A percentile compares a stretch with the other conserved stretches of the same genome.
Evolutionary conservation across 2,329 filamentous ascomycete genomes (phyloP).

Genomic region (Podosphaera xanthii): DNA sequence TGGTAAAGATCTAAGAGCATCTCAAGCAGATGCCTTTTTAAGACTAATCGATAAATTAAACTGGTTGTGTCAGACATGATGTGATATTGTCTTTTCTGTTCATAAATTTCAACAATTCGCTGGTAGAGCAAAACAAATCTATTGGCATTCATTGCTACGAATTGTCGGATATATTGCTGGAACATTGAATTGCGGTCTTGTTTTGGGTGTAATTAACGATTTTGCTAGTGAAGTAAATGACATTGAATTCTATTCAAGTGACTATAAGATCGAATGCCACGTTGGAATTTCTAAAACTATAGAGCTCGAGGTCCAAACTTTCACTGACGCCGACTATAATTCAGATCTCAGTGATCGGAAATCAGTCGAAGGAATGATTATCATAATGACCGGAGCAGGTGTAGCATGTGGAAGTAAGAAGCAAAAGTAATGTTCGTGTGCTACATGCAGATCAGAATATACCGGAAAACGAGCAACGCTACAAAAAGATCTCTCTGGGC

Average conservation of each 20-base stretch:
- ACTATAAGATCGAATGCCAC: too few relatives aligned
- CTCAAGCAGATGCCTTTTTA: neutral
- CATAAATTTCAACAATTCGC: neutral
- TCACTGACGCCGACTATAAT: neutral
- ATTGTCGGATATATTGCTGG: neutral
- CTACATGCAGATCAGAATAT: neutral
- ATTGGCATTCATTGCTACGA: neutral
- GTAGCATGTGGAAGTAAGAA: neutral
- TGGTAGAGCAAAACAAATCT: neutral
- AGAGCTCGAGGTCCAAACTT: too few relatives aligned
- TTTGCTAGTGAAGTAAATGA: neutral
- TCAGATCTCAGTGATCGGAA: slow-evolving; percentile 1
- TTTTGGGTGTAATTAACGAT: neutral
- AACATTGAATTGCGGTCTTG: neutral
- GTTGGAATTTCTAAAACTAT: too few relatives aligned
- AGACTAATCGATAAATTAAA: neutral
- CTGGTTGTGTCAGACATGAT: neutral
- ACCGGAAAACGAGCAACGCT: neutral
- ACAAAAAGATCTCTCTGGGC: neutral
- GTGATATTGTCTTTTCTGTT: neutral
- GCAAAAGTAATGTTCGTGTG: neutral
- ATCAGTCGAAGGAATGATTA: neutral
- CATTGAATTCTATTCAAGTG: neutral
- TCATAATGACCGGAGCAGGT: neutral
- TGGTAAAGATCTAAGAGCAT: neutral